Evolutionary conservation across 495 filamentous ascomycete genomes (phyloP).

Genomic region (Penicillium lagena): DNA sequence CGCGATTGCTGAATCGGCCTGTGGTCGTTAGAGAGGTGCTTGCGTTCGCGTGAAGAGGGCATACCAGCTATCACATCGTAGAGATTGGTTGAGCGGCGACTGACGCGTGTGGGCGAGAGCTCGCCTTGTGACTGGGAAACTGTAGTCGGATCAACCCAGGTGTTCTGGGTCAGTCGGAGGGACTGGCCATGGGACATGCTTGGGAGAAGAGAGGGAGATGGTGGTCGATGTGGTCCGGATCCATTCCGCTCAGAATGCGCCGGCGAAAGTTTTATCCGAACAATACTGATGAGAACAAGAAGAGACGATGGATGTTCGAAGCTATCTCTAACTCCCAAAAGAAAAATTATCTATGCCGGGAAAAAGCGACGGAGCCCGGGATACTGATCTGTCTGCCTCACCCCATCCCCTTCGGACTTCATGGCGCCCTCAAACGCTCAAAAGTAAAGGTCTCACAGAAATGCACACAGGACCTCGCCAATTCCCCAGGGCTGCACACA

Average conservation of each 20-base stretch:
- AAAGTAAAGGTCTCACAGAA: too few species aligned
- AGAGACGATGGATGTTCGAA: too few species aligned
- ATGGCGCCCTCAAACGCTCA: too few species aligned
- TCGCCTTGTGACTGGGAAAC: too few species aligned
- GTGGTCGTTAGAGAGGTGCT: conserved; percentile 2
- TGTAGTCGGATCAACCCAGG: conserved; percentile 2
- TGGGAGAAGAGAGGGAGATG: too few species aligned
- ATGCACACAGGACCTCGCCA: too few species aligned
- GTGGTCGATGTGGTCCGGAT: neutral
- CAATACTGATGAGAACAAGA: neutral
- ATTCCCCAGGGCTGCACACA: too few species aligned
- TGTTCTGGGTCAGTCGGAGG: conserved; percentile 15
- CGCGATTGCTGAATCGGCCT: conserved; percentile 47
- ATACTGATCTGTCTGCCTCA: neutral
- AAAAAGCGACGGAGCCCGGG: too few species aligned
- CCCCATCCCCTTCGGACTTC: neutral
- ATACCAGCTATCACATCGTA: conserved; percentile 80
- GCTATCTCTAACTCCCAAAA: too few species aligned
- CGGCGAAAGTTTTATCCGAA: conserved; percentile 19
- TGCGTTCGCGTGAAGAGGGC: neutral
- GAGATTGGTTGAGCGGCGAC: conserved; percentile 42
- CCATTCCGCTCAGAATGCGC: conserved; percentile 8
- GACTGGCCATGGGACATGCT: conserved; percentile 19
- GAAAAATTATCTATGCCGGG: too few species aligned
- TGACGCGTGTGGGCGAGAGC: conserved; percentile 3